Base-by-base conservation (phyloP, 306 rosid genomes). In the Dalbergia cochinchinensis region DNA sequence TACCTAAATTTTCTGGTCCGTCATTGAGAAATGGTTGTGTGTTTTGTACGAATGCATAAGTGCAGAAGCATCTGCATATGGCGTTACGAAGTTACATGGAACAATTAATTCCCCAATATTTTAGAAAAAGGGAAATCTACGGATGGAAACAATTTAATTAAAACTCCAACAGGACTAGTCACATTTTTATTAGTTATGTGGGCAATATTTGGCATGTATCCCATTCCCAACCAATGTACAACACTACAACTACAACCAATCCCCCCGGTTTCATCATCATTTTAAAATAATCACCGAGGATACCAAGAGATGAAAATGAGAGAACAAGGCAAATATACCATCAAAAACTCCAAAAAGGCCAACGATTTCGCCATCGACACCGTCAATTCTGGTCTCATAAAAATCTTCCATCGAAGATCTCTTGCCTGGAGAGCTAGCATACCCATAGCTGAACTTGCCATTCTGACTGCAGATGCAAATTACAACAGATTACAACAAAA, bases 301-400 rank as follows among this genome's bases (percentile, higher is more conserved):
- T 31, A 65, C 1, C 47, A 57, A 63, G 63, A 73, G 19, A 74
- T 6, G 63, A 50, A 73, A 31, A 58, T 59, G 39, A 71, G 45
- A 83, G 63, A 65, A 14, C 54, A 7, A 48, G 60, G 77, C n/a
- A 74, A 37, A 76, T 1, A 66, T 88, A 95, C 99, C 99, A 73
- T 95, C 99, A 42, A 95, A 95, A 79, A 95, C 99, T 68, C 98
- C 99, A 60, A 95, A 95, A 65, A 95, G 98, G 82, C 99, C 99
- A 80, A 95, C 98, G 51, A 95, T 80, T 83, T 95, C 98, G 22
- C 98, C 98, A 26, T 90, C 90, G 54, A 95, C 96, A 11, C 99
- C 98, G 79, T 95, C 99, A 75, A 95, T 91, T 86, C 97, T 88
- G 15, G 99, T 95, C 86, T 95, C 99, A 70, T 90, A 95, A 82